phyloP scores from a whole-genome alignment of 2,329 filamentous ascomycete species.

The Penicillium sp. region DNA sequence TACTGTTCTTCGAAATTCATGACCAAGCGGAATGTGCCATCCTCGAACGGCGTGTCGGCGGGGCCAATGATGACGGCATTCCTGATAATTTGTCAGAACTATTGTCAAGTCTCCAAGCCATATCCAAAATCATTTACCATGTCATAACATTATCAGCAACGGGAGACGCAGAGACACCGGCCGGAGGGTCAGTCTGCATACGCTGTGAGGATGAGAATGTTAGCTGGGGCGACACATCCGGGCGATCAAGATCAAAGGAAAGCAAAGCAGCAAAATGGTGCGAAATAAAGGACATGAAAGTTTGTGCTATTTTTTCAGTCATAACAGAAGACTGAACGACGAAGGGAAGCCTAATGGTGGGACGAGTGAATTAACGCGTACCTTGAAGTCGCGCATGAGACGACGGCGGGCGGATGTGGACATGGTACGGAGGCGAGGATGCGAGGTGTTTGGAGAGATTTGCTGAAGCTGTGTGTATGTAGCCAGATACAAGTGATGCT shows the following conservation, averaged over 20 bases:
- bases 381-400: constrained; percentile 99
- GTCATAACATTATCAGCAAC: constrained; percentile 59
- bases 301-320: not conserved
- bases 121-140: constrained; percentile 26
- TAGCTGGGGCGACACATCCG: constrained; percentile 12
- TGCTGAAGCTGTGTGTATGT: not conserved
- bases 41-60: constrained; percentile 94
- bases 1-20: constrained; percentile 99
- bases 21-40: constrained; percentile 93
- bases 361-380: constrained; percentile 42
- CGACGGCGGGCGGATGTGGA: constrained; percentile 93
- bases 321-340: not conserved
- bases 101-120: not conserved
- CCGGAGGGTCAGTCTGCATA: constrained; percentile 98
- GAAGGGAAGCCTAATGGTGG: not conserved
- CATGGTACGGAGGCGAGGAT: constrained; percentile 49
- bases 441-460: not conserved
- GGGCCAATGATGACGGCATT: constrained; percentile 98
- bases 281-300: not conserved
- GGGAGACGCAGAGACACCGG: constrained; percentile 92
- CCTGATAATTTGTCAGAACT: constrained; percentile 51
- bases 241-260: not conserved
- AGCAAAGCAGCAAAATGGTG: not conserved
- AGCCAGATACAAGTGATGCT: not conserved
- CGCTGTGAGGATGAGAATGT: constrained; percentile 55